Evolutionary conservation across 768 basidiomycete species (phyloP), one percentile per base, ranked within the genome.

Genomic region (Serpula lacrymans): DNA sequence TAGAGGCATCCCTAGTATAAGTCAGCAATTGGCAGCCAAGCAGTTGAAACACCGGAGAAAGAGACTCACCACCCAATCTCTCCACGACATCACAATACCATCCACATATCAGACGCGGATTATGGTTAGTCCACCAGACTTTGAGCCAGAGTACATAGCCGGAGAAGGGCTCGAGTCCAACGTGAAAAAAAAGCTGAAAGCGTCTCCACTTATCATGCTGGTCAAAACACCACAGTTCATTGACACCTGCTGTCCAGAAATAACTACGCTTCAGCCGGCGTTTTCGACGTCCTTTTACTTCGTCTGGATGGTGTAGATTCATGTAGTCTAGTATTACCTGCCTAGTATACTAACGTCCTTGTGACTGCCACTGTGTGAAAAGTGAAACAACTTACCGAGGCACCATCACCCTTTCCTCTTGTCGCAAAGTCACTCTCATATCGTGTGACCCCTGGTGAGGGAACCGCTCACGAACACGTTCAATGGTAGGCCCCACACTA

Each of bases 201-300:
- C 49, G 46, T 24, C 53, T 50, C 66, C 65, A 73, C 37, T 75
- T 75, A 39, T 75, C 68, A 43, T 75, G 70, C 45, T 75, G 74
- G 37, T 75, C 68, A 14, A 62, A 39, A 5, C 54, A 38, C 45
- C 56, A 52, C 0, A 69, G 17, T 26, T 74, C 66, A 34, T 62
- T 71, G 0, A 69, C 55, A 4, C 72, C 72, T 10, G 71, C 69
- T 3, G 65, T 52, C 46, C 52, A 68, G 42, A 65, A 72, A 0
- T 45, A 45, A 8, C 50, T 50, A 0, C 63, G 52, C 23, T 54
- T 52, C 26, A 71, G 30, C 2, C 41, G 57, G 3, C 43, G 18
- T 2, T 32, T 27, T 23, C 47, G 48, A 0, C 60, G 46, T 14
- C 30, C 27, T 2, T 28, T 11, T 1, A 69, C 54, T 1, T 51